These are phyloP conservation scores for Globisporangium splendens DNA, from an alignment of 352 stramenopile genomes.

Conservation along the genomic window DNA sequence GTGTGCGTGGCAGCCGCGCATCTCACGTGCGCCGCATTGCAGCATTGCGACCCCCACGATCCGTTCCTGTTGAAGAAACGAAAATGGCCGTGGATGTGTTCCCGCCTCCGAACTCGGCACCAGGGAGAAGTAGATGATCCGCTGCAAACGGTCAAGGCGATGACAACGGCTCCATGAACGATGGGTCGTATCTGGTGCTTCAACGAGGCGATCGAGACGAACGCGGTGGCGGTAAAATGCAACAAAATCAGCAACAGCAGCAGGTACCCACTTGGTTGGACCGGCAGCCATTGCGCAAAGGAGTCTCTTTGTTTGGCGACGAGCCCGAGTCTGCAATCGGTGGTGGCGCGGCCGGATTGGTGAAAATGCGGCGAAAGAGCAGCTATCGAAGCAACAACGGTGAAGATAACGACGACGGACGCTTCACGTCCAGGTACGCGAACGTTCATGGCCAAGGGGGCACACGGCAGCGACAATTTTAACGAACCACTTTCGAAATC, in stretches of 20 bases:
- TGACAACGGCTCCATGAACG: slow-evolving; percentile 32
- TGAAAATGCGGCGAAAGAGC: slow-evolving; percentile 70
- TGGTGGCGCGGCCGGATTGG: slow-evolving; percentile 52
- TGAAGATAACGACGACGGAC: slow-evolving; percentile 26
- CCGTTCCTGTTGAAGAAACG: slow-evolving; percentile 65
- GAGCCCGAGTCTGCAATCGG: slow-evolving; percentile 37
- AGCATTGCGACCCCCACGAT: slow-evolving; percentile 57
- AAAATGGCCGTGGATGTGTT: slow-evolving; percentile 59
- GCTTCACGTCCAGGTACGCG: background rate
- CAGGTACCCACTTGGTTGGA: slow-evolving; percentile 63
- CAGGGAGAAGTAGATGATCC: slow-evolving; percentile 48
- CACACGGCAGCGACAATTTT: too few relatives aligned
- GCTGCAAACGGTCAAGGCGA: slow-evolving; percentile 2
- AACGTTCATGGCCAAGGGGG: background rate
- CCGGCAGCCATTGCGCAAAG: slow-evolving; percentile 26
- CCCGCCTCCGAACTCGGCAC: slow-evolving; percentile 61
- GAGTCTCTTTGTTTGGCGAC: slow-evolving; percentile 21
- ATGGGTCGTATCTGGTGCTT: slow-evolving; percentile 26
- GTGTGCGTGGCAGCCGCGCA: slow-evolving; percentile 61
- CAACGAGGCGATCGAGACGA: slow-evolving; percentile 16
- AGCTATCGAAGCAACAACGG: slow-evolving; percentile 45
- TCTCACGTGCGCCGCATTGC: slow-evolving; percentile 74
- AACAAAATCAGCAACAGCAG: slow-evolving; percentile 17
- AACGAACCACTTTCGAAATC: too few relatives aligned
- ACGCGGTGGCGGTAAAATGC: slow-evolving; percentile 4